Conservation (phyloP, 768 basidiomycete genomes). For the Panellus pusillus region DNA sequence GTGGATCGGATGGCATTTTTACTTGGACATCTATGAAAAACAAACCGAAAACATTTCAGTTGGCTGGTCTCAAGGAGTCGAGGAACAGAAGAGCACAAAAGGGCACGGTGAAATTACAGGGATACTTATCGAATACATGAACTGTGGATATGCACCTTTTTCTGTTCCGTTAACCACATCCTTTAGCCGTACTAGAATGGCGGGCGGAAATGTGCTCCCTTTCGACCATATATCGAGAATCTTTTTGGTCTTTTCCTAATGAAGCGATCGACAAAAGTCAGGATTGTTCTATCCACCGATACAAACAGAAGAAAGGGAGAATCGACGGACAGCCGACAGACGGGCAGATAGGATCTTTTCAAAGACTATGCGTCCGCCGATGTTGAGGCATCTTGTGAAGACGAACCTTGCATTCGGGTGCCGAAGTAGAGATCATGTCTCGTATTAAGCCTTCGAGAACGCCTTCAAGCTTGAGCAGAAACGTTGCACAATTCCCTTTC, state of each 20-base stretch:
- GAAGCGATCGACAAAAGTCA: conserved; percentile 38
- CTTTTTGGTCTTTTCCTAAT: conserved; percentile 94
- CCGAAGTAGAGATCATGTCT: conserved; percentile 72
- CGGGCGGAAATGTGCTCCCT: conserved; percentile 81
- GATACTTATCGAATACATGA: conserved; percentile 81
- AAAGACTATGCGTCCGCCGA: not conserved
- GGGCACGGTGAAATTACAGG: conserved; percentile 66
- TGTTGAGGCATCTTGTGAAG: conserved; percentile 1
- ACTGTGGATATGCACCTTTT: conserved; percentile 86
- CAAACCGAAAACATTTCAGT: conserved; percentile 68
- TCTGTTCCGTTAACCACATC: conserved; percentile 66
- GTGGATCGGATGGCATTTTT: conserved; percentile 41
- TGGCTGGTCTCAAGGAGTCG: conserved; percentile 53
- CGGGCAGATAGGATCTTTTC: too few species aligned
- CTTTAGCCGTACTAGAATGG: conserved; percentile 70
- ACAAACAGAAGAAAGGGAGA: conserved; percentile 28
- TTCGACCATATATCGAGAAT: conserved; percentile 98
- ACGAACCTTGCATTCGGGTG: conserved; percentile 86
- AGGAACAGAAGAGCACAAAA: conserved; percentile 38
- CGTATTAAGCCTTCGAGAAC: conserved; percentile 86
- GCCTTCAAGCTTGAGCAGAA: conserved; percentile 87
- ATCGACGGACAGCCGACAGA: conserved; percentile 2
- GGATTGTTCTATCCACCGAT: conserved; percentile 34
- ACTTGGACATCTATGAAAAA: conserved; percentile 63
- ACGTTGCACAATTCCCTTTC: conserved; percentile 75